Base-by-base conservation (phyloP, 257 asterid species). In the Buddleja alternifolia region DNA sequence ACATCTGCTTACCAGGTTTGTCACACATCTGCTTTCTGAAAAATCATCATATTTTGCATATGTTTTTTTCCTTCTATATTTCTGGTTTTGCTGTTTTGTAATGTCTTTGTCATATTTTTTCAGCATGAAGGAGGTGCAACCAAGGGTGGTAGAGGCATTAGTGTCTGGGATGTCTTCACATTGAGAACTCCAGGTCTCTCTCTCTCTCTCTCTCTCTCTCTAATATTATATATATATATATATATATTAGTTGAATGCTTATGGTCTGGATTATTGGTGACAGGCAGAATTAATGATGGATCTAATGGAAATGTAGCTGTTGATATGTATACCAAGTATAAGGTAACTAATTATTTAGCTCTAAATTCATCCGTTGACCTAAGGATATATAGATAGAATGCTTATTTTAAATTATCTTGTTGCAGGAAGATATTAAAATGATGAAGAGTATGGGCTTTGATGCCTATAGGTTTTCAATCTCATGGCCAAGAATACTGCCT, bases 221-320 rank as follows among this genome's bases (percentile, higher is more conserved):
- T 29, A 2, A 1, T 5, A 1, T 1, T 29, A 29, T 29, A 29
- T 29, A 29, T 29, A 29, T 29, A 29, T 29, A 29, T 29, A 29
- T 29, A 29, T 29, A 29, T 29, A 29, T 29, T 29, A 29, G 34
- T 29, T 29, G 34, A 29, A 29, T 29, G 34, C 34, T 29, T 29
- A 29, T 29, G 34, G 5, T 29, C 34, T 29, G 34, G 5, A 1
- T 1, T 29, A 29, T 29, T 29, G 34, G 5, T 29, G 34, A 29
- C 34, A 29, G 34, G 34, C 34, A 81, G 52, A 65, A 71, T 77
- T 40, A 24, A 4, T 8, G 81, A 57, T 53, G 66, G 51, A 8
- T 47, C 67, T 21, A 81, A 63, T 10, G 86, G 81, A 68, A 78
- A 78, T 61, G 54, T 69, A 8, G 79, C 86, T 47, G 76, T 67